phyloP scores from a whole-genome alignment of 371 early-diverging fungal species.

The Mortierella sp. region DNA sequence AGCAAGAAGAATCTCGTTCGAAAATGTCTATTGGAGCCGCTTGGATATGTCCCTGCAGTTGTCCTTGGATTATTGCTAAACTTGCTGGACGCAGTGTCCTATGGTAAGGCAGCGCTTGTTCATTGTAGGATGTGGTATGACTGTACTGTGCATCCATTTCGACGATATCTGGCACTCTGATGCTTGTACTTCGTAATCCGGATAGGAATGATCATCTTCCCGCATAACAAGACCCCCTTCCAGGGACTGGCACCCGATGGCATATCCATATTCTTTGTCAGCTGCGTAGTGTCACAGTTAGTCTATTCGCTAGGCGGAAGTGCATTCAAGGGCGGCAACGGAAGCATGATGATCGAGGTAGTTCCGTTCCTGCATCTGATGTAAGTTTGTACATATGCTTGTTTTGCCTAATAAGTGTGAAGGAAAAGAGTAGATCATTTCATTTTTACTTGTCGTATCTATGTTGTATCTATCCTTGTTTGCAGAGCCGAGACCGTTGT shows the following conservation, averaged over 20 bases:
- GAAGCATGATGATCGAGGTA: slow-evolving; percentile 96
- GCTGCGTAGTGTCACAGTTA: slow-evolving; percentile 87
- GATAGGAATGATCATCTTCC: slow-evolving; percentile 93
- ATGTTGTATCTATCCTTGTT: not conserved
- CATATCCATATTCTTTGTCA: slow-evolving; percentile 92
- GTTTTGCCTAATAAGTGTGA: slow-evolving; percentile 31
- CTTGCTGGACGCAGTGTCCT: slow-evolving; percentile 93
- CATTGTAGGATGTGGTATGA: not conserved
- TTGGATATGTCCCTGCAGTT: slow-evolving; percentile 87
- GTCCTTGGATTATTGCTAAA: slow-evolving; percentile 90
- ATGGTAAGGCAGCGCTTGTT: slow-evolving; percentile 63
- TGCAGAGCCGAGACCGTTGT: slow-evolving; percentile 76
- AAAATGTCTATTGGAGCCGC: slow-evolving; percentile 56
- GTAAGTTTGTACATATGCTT: slow-evolving; percentile 55
- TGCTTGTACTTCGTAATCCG: slow-evolving; percentile 41
- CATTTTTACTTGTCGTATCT: slow-evolving; percentile 7
- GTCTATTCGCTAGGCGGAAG: slow-evolving; percentile 88
- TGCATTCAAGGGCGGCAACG: slow-evolving; percentile 91
- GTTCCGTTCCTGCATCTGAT: slow-evolving; percentile 94
- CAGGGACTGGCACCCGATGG: slow-evolving; percentile 89
- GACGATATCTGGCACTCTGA: no score
- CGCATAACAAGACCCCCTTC: slow-evolving; percentile 80
- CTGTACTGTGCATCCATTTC: no score
- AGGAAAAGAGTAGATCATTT: no score
- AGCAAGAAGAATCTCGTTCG: slow-evolving; percentile 29